Base-by-base conservation (phyloP, 805 yeast species). In the Kuraishia capsulata region DNA sequence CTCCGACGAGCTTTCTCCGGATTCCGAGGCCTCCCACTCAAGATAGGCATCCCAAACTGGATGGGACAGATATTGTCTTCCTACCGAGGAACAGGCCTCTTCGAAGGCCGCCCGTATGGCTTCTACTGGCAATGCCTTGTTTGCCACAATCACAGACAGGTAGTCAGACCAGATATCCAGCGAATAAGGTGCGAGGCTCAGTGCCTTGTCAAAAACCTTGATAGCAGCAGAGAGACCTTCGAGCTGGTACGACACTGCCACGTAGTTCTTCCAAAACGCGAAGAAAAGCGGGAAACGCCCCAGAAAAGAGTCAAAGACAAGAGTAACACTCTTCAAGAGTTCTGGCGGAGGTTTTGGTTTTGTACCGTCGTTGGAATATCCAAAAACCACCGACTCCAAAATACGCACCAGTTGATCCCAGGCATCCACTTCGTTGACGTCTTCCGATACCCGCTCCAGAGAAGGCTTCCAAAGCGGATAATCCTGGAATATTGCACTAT, bases 41-140 rank as follows among this genome's bases (percentile, higher is more conserved):
- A 90, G 57, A 43, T 76, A 79, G 39, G 71, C 65, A 54, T 88
- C 95, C 97, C 97, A 90, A 36, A 89, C 60, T 1, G 77, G 65
- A 54, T 88, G 94, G 2, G 94, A 70, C 44, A 80, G 62, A 57
- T 85, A 92, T 42, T 88, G 84, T 25, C 59, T 48, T 0, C 96
- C 97, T 32, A 82, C 69, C 11, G 57, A 43, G 4, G 48, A 44
- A 3, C 71, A 52, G 0, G 81, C 90, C 1, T 60, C 56, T 11
- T 61, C 56, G 46, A 81, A 81, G 26, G 68, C 57, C 0, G 33
- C 39, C 25, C 74, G 51, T 4, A 76, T 60, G 4, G 52, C 48
- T 2, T 46, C 42, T 9, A 47, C 49, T 4, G 48, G 44, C 14
- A 57, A 57, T 1, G 63, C 50, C n/a, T 53, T 54, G 43, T 69